Evolutionary conservation across 2,329 filamentous ascomycete species (phyloP), one percentile per base, ranked within the genome.

Genomic region (Trichoderma endophyticum): DNA sequence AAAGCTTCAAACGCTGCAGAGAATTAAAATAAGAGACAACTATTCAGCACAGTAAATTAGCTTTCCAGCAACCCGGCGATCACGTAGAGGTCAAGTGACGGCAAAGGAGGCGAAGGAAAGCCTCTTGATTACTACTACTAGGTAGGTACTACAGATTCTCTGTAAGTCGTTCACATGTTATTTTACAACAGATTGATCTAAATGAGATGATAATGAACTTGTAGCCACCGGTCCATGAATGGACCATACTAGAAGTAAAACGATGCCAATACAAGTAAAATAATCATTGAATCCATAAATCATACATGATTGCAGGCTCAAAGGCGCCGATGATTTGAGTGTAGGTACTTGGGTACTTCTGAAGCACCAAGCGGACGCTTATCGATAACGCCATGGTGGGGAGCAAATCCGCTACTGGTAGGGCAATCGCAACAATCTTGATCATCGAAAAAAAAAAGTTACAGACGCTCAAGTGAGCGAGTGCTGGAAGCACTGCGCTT

Each of bases 401-500:
- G 24, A 48, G 26, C 51, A 61, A 54, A 70, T 54, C 67, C 67
- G 60, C 57, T 57, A 54, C 11, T 57, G 28, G 32, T 32, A 48
- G 15, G 32, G 34, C 61, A 48, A 51, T 71, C 61, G 51, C 60
- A 59, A 36, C 15, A 65, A 71, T 66, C 61, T 59, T 43, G 30
- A 71, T 18, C 68, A 24, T 56, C 34, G n/a, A 51, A 32, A 32
- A 14, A 18, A 62, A 71, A 72, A 72, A 51, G 39, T 56, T 61
- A 18, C 59, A 24, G 59, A 21, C 24, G 66, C 66, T 70, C 66
- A 51, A 36, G 26, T 21, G 59, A 60, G 71, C 71, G 67, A 71
- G 71, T 71, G 71, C 71, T 34, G 28, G 34, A 65, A n/a, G 71
- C 71, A 71, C 71, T 67, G 8, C 54, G 66, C 67, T 64, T 39